Percentiles rank a stretch among this genome's conserved stretches.
Conservation (phyloP, 768 basidiomycete species). For the Leccinum pellstonianum region DNA sequence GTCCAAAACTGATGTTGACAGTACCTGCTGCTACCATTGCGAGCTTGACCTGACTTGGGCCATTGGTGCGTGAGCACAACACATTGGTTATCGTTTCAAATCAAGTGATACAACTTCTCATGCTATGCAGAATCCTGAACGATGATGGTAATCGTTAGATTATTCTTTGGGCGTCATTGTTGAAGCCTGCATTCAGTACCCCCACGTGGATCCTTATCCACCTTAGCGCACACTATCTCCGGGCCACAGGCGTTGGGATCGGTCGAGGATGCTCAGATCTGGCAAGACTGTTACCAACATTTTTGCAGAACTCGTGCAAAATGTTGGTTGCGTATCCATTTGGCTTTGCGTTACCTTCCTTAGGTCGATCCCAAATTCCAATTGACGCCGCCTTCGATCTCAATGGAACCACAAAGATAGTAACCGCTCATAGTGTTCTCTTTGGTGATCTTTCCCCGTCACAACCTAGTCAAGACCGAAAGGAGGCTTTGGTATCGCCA, state of each 20-base stretch:
- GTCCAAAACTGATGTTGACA: conserved; percentile 20
- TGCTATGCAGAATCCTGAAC: conserved; percentile 44
- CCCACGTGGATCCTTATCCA: conserved; percentile 63
- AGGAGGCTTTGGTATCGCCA: conserved; percentile 42
- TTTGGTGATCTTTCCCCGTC: conserved; percentile 48
- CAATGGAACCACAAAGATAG: conserved; percentile 45
- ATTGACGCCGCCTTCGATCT: background rate
- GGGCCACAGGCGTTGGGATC: conserved; percentile 36
- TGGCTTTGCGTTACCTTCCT: background rate
- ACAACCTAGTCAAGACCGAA: conserved; percentile 13
- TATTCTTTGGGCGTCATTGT: conserved; percentile 58
- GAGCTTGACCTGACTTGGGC: conserved; percentile 46
- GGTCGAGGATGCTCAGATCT: conserved; percentile 42
- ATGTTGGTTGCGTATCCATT: conserved; percentile 33
- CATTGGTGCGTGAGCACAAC: conserved; percentile 39
- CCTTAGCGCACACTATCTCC: conserved; percentile 58
- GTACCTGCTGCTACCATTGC: conserved; percentile 24
- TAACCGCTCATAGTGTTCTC: conserved; percentile 47
- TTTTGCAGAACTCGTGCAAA: conserved; percentile 57
- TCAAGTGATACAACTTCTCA: no score
- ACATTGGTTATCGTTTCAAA: no score
- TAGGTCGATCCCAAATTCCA: background rate
- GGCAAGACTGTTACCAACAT: conserved; percentile 58
- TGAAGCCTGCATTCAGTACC: conserved; percentile 54
- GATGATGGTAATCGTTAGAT: conserved; percentile 50